These are phyloP conservation scores for Lodderomyces margitis DNA, from an alignment of 1,139 yeast genomes.

Conservation along the genomic window DNA sequence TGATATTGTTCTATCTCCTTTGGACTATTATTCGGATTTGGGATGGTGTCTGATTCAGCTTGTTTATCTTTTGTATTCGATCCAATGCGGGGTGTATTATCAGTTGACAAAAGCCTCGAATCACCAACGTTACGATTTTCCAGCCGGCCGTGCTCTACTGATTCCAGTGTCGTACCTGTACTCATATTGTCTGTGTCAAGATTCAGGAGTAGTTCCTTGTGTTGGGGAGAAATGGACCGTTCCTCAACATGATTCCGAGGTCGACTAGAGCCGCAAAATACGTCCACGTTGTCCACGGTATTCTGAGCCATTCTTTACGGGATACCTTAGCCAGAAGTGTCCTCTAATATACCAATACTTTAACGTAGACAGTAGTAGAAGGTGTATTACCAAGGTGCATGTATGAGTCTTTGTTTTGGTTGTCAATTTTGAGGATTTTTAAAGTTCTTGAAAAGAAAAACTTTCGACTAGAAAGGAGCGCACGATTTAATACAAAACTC, in stretches of 20 bases:
- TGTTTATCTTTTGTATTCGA: background rate
- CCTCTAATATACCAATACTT: too few species aligned
- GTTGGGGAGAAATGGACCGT: conserved; percentile 7
- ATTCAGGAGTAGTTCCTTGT: background rate
- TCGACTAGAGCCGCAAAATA: background rate
- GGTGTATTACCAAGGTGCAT: too few species aligned
- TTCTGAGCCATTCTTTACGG: background rate
- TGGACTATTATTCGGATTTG: background rate
- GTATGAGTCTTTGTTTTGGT: too few species aligned
- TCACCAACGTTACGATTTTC: background rate
- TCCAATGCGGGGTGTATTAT: background rate
- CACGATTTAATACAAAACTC: too few species aligned
- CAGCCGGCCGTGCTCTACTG: too few species aligned
- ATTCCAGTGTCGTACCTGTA: too few species aligned
- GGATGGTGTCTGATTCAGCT: background rate
- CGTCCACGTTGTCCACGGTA: background rate
- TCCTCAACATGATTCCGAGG: conserved; percentile 2
- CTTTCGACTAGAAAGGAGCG: too few species aligned
- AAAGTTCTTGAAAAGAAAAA: too few species aligned
- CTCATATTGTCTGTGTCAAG: background rate
- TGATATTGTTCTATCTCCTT: background rate
- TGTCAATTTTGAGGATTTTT: too few species aligned
- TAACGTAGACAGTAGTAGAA: too few species aligned
- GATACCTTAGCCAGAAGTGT: too few species aligned
- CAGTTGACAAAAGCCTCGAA: background rate